These are phyloP conservation scores for Ophiocordyceps camponoti-saundersi DNA, from an alignment of 2,329 filamentous ascomycete genomes.

Conservation along the genomic window DNA sequence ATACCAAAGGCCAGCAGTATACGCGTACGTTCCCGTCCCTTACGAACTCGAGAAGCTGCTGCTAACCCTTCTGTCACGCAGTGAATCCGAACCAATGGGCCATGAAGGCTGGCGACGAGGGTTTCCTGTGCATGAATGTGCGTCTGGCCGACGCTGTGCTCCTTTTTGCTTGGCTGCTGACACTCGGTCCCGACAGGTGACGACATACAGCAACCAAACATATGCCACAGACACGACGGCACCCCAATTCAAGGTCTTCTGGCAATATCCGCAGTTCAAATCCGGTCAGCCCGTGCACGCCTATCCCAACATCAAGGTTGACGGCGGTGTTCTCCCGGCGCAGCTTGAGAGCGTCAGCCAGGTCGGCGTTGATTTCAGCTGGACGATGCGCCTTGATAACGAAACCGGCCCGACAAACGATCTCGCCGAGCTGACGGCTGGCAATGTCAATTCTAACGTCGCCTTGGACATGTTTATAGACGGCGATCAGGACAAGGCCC, in stretches of 20 bases:
- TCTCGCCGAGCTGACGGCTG: conserved; percentile 13
- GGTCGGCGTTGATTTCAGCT: conserved; percentile 27
- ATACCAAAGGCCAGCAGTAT: conserved; percentile 24
- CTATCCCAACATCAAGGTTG: conserved; percentile 34
- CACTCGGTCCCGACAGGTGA: conserved; percentile 19
- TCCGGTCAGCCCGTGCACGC: conserved; percentile 29
- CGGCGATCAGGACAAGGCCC: conserved; percentile 19
- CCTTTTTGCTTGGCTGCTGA: background rate
- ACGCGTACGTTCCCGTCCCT: conserved; percentile 21
- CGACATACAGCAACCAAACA: conserved; percentile 29
- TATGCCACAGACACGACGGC: conserved; percentile 28
- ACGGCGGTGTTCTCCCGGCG: conserved; percentile 24
- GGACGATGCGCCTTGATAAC: conserved; percentile 29
- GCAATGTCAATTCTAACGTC: conserved; percentile 34
- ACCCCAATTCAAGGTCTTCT: conserved; percentile 33
- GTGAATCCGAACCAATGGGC: conserved; percentile 42
- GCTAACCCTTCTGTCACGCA: conserved; percentile 7
- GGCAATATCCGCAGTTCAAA: conserved; percentile 26
- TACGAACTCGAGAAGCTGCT: no score
- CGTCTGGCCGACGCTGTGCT: conserved; percentile 8
- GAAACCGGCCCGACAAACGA: conserved; percentile 15
- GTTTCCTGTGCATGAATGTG: conserved; percentile 35
- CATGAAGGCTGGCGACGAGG: conserved; percentile 17
- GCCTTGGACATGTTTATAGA: conserved; percentile 43
- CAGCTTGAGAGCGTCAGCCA: conserved; percentile 18